A percentile compares a stretch with the other conserved stretches of the same genome.
These are phyloP conservation scores for Globisporangium camurandrum DNA, from an alignment of 352 stramenopile genomes.

Conservation along the genomic window DNA sequence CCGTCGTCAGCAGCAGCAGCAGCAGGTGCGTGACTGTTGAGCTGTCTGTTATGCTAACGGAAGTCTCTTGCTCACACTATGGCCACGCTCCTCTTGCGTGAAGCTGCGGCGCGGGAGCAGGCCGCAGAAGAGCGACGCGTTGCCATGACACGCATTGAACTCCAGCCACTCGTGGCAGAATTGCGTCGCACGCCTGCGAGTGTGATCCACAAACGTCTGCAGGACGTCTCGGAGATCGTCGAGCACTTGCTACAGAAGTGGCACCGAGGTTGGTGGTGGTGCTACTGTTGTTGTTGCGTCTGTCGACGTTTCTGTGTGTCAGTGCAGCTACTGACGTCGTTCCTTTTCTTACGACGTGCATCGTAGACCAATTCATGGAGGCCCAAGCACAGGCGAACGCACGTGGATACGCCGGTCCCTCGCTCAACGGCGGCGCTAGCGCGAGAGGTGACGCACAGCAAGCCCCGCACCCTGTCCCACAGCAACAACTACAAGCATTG, in stretches of 20 bases:
- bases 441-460: no score
- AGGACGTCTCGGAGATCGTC: constrained; percentile 73
- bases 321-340: background rate
- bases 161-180: constrained; percentile 55
- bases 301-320: background rate
- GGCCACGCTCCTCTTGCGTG: background rate
- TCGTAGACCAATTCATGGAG: constrained; percentile 5
- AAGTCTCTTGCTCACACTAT: background rate
- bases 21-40: background rate
- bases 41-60: background rate
- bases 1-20: background rate
- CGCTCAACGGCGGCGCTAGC: no score
- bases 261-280: constrained; percentile 33
- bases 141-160: constrained; percentile 43
- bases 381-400: background rate
- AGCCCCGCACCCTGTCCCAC: background rate
- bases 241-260: constrained; percentile 61
- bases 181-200: constrained; percentile 45
- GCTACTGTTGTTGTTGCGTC: background rate
- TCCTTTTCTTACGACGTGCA: background rate
- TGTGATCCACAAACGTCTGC: constrained; percentile 66
- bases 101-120: constrained; percentile 14
- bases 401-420: background rate
- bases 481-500: background rate
- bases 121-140: constrained; percentile 57